A percentile compares a stretch with the other conserved stretches of the same genome.
Evolutionary conservation across 129 eudicot genomes (phyloP).

Genomic region (Tagetes patula): DNA sequence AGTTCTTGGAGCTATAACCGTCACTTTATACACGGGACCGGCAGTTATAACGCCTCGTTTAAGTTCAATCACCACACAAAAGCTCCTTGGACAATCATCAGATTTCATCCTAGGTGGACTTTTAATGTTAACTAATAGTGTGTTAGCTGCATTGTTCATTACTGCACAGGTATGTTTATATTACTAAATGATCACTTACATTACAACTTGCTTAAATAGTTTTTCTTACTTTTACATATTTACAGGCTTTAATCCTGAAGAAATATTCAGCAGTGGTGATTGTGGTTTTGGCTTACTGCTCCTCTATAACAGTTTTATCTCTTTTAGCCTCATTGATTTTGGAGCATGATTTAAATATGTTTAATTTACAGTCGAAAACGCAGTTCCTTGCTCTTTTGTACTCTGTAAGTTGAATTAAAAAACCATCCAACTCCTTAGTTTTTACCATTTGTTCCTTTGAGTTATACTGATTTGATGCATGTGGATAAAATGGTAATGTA

Average conservation of each 20-base stretch:
- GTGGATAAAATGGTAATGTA: conserved; percentile 4
- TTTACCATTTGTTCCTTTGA: not conserved
- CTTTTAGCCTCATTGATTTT: conserved; percentile 23
- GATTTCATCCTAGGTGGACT: conserved; percentile 41
- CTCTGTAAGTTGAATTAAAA: conserved; percentile 19
- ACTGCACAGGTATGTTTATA: conserved; percentile 38
- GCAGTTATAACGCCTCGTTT: conserved; percentile 23
- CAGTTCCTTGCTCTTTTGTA: conserved; percentile 29
- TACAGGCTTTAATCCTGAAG: conserved; percentile 34
- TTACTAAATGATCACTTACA: not conserved
- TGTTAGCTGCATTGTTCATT: conserved; percentile 35
- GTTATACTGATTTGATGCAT: not conserved
- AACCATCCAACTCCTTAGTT: not conserved
- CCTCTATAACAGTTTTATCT: conserved; percentile 22
- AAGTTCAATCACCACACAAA: conserved; percentile 16
- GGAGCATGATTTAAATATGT: conserved; percentile 25
- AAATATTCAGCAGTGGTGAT: conserved; percentile 30
- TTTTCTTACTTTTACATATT: conserved; percentile 13
- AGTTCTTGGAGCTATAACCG: conserved; percentile 39
- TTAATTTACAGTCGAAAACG: conserved; percentile 23
- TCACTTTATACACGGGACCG: conserved; percentile 45
- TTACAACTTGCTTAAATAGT: not conserved
- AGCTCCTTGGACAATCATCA: conserved; percentile 19
- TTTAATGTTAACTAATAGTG: conserved; percentile 34
- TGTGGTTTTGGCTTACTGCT: conserved; percentile 33